A percentile compares a stretch with the other conserved stretches of the same genome.
These are phyloP conservation scores for Stagonosporopsis chrysanthemi DNA, from an alignment of 2,329 filamentous ascomycete genomes.

Conservation along the genomic window DNA sequence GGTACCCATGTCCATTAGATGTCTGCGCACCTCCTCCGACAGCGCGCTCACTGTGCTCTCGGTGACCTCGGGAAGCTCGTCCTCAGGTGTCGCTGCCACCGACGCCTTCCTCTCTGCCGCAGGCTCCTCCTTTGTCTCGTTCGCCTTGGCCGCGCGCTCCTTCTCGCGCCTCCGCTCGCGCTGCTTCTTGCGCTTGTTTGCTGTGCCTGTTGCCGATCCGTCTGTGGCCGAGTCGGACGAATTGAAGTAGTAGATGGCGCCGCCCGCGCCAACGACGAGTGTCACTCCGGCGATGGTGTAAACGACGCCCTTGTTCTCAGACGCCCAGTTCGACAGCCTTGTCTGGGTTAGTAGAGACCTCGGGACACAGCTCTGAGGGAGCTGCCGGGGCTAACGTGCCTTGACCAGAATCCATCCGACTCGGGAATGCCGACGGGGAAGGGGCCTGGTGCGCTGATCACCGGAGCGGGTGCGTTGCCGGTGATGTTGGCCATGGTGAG, in stretches of 20 bases:
- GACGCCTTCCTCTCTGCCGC: constrained; percentile 49
- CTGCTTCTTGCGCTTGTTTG: constrained; percentile 77
- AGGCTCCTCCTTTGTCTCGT: constrained; percentile 52
- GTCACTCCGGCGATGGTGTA: constrained; percentile 97
- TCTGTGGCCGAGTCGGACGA: constrained; percentile 57
- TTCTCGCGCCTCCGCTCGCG: constrained; percentile 90
- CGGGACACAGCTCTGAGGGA: not conserved
- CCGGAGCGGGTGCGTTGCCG: constrained; percentile 32
- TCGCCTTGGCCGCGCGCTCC: constrained; percentile 65
- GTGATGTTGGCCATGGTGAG: constrained; percentile 42
- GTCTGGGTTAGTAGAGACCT: not conserved
- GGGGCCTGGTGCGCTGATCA: constrained; percentile 44
- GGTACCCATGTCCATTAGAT: too few species aligned
- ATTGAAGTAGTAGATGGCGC: constrained; percentile 87
- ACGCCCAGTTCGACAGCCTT: constrained; percentile 81
- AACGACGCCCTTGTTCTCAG: constrained; percentile 92
- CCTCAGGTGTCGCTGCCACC: constrained; percentile 48
- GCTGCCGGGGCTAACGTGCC: not conserved
- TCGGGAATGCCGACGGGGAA: constrained; percentile 51
- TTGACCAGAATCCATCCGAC: constrained; percentile 63
- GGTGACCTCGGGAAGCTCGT: constrained; percentile 59
- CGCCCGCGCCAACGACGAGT: constrained; percentile 87
- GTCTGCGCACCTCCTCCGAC: constrained; percentile 50
- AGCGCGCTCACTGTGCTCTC: constrained; percentile 54
- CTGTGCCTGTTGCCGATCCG: constrained; percentile 43